Evolutionary conservation across 2,329 filamentous ascomycete genomes (phyloP), one percentile per base, ranked within the genome.

Genomic region (Plenodomus biglobosus): DNA sequence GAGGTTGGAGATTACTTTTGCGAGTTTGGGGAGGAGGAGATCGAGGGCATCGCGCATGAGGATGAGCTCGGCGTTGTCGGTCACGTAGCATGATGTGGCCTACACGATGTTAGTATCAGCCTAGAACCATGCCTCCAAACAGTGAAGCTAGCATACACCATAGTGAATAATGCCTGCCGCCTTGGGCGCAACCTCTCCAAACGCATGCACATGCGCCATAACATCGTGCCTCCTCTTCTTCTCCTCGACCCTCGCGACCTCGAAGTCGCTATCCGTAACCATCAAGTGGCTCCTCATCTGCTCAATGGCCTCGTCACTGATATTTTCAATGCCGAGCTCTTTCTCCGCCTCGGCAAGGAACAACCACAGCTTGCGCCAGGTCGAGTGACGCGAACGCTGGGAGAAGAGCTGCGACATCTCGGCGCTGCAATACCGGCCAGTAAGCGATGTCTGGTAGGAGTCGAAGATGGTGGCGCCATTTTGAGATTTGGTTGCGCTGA

Each of bases 351-450:
- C 86, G 19, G 91, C 91, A 10, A 96, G 86, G 74, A 81, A 85
- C 38, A 92, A 77, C 92, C 92, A 96, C 16, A 96, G 83, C 69
- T 88, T 81, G 56, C 91, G 84, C 90, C 90, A 95, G 46, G 85
- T 90, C 36, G 83, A 85, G 71, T 85, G 84, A 22, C 90, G 81
- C 44, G 84, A 86, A 37, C 90, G 83, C 50, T 86, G 83, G 60
- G 85, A 86, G 78, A 96, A 96, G 53, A 96, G 83, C 56, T 81
- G 80, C 62, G 85, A 71, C 70, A 73, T 73, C 54, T 70, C 69
- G 42, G 71, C 68, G 59, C 78, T 87, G 73, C 85, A 85, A 77
- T 94, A 94, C 62, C 90, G 63, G n/a, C 58, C 55, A 2, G 59
- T 62, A 22, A 64, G 55, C 44, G 61, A 62, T 21, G 61, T 64